Evolutionary conservation across 139 green algal genomes (phyloP).

Genomic region (Closterium sp.): DNA sequence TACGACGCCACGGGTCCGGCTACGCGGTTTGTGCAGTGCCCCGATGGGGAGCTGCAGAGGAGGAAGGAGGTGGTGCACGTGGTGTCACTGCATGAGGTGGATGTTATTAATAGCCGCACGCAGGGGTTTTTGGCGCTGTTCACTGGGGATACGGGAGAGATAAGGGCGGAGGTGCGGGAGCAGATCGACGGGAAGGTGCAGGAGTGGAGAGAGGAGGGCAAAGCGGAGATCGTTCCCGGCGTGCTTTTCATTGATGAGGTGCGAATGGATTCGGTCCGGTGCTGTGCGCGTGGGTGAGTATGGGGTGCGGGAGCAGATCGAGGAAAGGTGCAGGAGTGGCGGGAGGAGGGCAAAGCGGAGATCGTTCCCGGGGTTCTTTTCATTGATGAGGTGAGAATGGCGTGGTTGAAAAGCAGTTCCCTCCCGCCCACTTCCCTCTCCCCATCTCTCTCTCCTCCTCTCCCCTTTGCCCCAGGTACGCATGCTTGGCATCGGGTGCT

Average conservation of each 20-base stretch:
- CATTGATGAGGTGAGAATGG: constrained; percentile 98
- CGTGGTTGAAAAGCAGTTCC: too few species aligned
- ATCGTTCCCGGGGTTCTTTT: constrained; percentile 96
- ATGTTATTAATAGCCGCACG: constrained; percentile 93
- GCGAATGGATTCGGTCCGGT: background rate
- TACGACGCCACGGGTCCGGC: constrained; percentile 94
- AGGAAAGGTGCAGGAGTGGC: constrained; percentile 89
- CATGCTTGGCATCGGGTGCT: constrained; percentile 99
- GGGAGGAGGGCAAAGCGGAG: constrained; percentile 98
- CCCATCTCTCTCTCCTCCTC: too few species aligned
- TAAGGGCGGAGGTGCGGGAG: constrained; percentile 89
- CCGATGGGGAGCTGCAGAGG: constrained; percentile 96
- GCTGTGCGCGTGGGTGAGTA: background rate
- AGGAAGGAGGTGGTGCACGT: constrained; percentile 97
- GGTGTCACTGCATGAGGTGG: constrained; percentile 95
- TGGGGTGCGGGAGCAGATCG: constrained; percentile 87
- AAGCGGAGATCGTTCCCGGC: constrained; percentile 97
- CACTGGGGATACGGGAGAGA: constrained; percentile 96
- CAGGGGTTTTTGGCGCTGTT: constrained; percentile 99
- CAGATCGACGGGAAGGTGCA: constrained; percentile 85
- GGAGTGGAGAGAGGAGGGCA: constrained; percentile 98
- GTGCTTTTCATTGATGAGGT: constrained; percentile 96
- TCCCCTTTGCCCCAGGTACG: too few species aligned
- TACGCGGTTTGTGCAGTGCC: constrained; percentile 97
- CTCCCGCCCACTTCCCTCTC: too few species aligned